A percentile compares a stretch with the other conserved stretches of the same genome.
phyloP scores from a whole-genome alignment of 768 basidiomycete species.

The Leucocoprinus leucothites region DNA sequence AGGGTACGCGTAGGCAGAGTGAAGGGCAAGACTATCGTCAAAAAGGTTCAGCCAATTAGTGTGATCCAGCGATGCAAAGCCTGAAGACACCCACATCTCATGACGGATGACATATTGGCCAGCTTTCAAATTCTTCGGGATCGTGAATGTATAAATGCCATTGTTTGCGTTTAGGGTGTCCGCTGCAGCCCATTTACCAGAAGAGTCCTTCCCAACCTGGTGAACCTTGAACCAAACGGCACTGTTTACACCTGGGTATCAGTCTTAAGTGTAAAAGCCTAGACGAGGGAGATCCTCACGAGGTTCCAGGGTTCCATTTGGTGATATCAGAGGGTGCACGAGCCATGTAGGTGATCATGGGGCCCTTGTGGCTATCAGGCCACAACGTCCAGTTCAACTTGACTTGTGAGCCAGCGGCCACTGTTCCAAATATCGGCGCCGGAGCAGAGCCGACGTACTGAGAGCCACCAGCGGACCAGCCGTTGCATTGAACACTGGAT shows the following conservation, averaged over 20 bases:
- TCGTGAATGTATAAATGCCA: slow-evolving; percentile 41
- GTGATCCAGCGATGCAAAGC: not conserved
- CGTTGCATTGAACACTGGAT: slow-evolving; percentile 28
- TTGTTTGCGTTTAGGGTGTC: slow-evolving; percentile 32
- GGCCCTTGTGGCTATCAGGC: slow-evolving; percentile 37
- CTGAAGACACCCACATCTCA: slow-evolving; percentile 30
- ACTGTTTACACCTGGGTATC: slow-evolving; percentile 19
- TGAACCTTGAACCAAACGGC: slow-evolving; percentile 50
- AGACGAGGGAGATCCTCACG: slow-evolving; percentile 20
- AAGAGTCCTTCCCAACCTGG: slow-evolving; percentile 36
- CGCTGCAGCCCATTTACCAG: slow-evolving; percentile 43
- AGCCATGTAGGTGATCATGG: slow-evolving; percentile 42
- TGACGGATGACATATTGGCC: slow-evolving; percentile 48
- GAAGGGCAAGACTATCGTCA: slow-evolving; percentile 31
- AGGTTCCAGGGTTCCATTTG: slow-evolving; percentile 33
- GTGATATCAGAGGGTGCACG: slow-evolving; percentile 40
- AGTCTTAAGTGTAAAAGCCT: too few relatives aligned
- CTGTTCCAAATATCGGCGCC: slow-evolving; percentile 33
- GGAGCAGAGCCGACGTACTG: slow-evolving; percentile 26
- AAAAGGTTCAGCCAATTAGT: not conserved
- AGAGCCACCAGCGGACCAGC: slow-evolving; percentile 21
- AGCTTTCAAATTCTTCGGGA: slow-evolving; percentile 37
- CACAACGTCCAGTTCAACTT: slow-evolving; percentile 38
- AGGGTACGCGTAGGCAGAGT: slow-evolving; percentile 33
- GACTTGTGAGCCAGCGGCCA: slow-evolving; percentile 35